Percentiles rank a stretch among this genome's conserved stretches.
Conservation (phyloP, 345 rosid species). For the Dimocarpus longan region DNA sequence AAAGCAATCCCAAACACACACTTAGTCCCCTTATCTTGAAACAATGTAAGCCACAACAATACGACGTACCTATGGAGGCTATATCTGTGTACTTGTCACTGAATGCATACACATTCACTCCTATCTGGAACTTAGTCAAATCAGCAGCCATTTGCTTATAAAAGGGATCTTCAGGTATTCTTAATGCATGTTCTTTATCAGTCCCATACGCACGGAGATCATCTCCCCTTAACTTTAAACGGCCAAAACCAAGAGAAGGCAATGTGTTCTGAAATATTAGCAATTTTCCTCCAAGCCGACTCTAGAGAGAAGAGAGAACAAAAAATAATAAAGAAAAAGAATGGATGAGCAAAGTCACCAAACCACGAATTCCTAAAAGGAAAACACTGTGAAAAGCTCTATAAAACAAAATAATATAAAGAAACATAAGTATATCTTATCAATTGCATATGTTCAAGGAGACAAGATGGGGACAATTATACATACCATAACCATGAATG, state of each 20-base stretch:
- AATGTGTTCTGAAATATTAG: slow-evolving; percentile 88
- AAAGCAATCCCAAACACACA: no score
- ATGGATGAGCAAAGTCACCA: slow-evolving; percentile 19
- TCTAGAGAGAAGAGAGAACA: slow-evolving; percentile 42
- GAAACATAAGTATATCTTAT: background rate
- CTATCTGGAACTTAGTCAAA: slow-evolving; percentile 94
- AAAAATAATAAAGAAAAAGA: slow-evolving; percentile 5
- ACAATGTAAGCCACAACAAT: background rate
- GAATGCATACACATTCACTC: slow-evolving; percentile 85
- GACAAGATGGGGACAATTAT: slow-evolving; percentile 14
- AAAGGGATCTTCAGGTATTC: slow-evolving; percentile 91
- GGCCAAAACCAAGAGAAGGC: slow-evolving; percentile 96
- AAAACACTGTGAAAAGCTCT: background rate
- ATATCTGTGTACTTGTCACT: slow-evolving; percentile 92
- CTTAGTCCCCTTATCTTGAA: background rate
- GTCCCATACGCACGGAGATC: slow-evolving; percentile 96
- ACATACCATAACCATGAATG: slow-evolving; percentile 95
- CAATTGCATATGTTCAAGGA: slow-evolving; percentile 14
- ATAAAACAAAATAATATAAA: slow-evolving; percentile 3
- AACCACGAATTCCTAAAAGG: slow-evolving; percentile 2
- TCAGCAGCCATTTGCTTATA: slow-evolving; percentile 99
- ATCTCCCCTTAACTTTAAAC: slow-evolving; percentile 94
- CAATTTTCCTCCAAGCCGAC: slow-evolving; percentile 93
- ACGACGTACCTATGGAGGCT: slow-evolving; percentile 81
- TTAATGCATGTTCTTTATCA: slow-evolving; percentile 79